Evolutionary conservation across 176 grass and related monocot genomes (phyloP).

Genomic region (Coix lacrymajobi): DNA sequence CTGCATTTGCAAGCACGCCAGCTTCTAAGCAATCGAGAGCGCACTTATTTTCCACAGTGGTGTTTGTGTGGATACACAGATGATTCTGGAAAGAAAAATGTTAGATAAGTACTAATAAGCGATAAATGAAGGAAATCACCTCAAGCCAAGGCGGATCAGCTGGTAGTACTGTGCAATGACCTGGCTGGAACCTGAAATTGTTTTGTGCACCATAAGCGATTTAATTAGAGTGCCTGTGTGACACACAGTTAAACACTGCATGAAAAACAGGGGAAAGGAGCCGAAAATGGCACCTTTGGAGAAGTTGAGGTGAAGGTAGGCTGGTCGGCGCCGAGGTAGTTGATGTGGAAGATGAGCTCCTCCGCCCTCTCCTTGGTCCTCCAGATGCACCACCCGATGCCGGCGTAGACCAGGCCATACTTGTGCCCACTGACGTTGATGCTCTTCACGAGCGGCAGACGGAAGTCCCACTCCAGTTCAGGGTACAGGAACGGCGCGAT

Average conservation of each 20-base stretch:
- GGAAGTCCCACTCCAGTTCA: conserved; percentile 86
- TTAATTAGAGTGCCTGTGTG: neutral
- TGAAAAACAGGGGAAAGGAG: neutral
- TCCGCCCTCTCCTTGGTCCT: conserved; percentile 73
- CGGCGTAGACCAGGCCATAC: conserved; percentile 84
- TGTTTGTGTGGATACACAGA: no score
- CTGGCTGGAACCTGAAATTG: conserved; percentile 74
- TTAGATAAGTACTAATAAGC: neutral
- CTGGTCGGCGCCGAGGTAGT: conserved; percentile 93
- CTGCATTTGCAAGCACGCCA: conserved; percentile 19
- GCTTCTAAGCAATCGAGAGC: neutral
- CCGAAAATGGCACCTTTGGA: conserved; percentile 52
- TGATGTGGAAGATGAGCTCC: conserved; percentile 99
- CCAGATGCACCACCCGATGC: conserved; percentile 89
- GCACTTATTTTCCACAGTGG: no score
- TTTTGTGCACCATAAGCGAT: neutral
- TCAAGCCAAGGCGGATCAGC: conserved; percentile 86
- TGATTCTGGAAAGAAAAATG: no score
- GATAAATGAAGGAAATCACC: conserved; percentile 3
- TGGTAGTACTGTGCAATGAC: conserved; percentile 93
- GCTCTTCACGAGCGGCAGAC: conserved; percentile 91
- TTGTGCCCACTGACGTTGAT: conserved; percentile 92
- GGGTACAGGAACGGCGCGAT: conserved; percentile 93
- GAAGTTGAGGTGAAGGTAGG: conserved; percentile 97
- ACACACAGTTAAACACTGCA: neutral